phyloP scores from a whole-genome alignment of 2,329 filamentous ascomycete genomes.

The Phoma sp. region DNA sequence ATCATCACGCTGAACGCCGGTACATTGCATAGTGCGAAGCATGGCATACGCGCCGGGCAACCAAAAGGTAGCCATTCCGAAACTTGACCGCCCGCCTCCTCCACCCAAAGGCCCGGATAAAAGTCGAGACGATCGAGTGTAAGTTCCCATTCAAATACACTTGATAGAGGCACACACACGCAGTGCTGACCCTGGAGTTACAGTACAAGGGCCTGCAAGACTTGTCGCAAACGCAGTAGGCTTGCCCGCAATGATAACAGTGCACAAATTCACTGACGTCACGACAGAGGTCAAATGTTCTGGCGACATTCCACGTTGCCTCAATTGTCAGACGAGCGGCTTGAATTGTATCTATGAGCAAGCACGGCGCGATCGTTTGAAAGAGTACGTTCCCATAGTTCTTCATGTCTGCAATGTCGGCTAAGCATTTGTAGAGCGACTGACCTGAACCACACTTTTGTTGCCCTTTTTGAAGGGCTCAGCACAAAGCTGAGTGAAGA shows the following conservation, averaged over 20 bases:
- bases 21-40: background rate
- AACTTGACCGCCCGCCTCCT: slow-evolving; percentile 14
- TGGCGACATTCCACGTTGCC: slow-evolving; percentile 29
- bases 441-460: slow-evolving; percentile 26
- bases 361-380: slow-evolving; percentile 32
- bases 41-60: slow-evolving; percentile 1
- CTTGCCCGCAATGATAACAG: background rate
- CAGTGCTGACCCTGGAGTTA: background rate
- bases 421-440: slow-evolving; percentile 21
- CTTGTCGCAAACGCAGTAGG: slow-evolving; percentile 33
- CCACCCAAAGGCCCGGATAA: slow-evolving; percentile 11
- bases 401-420: background rate
- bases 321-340: slow-evolving; percentile 22
- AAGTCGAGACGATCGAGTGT: slow-evolving; percentile 29
- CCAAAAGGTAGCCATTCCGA: slow-evolving; percentile 26
- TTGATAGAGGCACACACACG: background rate
- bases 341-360: slow-evolving; percentile 31
- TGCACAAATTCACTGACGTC: background rate
- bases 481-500: slow-evolving; percentile 19
- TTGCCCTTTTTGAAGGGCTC: slow-evolving; percentile 26
- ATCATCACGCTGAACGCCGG: background rate
- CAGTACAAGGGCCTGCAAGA: slow-evolving; percentile 32
- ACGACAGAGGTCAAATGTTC: slow-evolving; percentile 33
- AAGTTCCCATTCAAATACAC: background rate
- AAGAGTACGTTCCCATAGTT: slow-evolving; percentile 19